These are phyloP conservation scores for Suhomyces bribrorum DNA, from an alignment of 1,139 yeast species.

Conservation along the genomic window DNA sequence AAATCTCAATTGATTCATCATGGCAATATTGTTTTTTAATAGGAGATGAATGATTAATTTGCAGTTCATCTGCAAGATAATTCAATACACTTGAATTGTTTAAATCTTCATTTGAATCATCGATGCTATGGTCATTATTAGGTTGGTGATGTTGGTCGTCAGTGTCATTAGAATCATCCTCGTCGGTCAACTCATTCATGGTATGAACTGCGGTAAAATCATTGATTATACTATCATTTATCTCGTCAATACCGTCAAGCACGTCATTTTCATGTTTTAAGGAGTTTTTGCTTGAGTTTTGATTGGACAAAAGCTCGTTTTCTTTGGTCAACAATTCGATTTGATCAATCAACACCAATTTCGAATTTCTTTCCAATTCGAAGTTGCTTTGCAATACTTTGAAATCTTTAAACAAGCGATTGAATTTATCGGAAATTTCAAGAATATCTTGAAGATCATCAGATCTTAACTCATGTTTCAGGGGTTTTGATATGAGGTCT, in stretches of 20 bases:
- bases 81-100: conserved; percentile 22
- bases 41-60: conserved; percentile 29
- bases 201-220: conserved; percentile 23
- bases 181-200: conserved; percentile 28
- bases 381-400: conserved; percentile 43
- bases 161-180: conserved; percentile 17
- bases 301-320: conserved; percentile 29
- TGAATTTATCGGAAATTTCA: conserved; percentile 27
- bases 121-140: conserved; percentile 15
- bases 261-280: conserved; percentile 13
- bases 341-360: conserved; percentile 55
- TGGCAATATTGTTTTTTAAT: conserved; percentile 18
- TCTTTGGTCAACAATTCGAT: conserved; percentile 50
- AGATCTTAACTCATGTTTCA: neutral
- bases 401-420: conserved; percentile 37
- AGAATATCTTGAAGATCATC: conserved; percentile 16
- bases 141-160: conserved; percentile 5
- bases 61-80: conserved; percentile 24
- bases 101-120: conserved; percentile 14
- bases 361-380: conserved; percentile 52
- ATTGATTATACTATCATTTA: conserved; percentile 18
- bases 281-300: conserved; percentile 14
- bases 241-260: conserved; percentile 13
- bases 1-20: conserved; percentile 25
- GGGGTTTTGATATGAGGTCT: conserved; percentile 1